Conservation (phyloP, 23 red algal species). For the Agarophyton chilense region DNA sequence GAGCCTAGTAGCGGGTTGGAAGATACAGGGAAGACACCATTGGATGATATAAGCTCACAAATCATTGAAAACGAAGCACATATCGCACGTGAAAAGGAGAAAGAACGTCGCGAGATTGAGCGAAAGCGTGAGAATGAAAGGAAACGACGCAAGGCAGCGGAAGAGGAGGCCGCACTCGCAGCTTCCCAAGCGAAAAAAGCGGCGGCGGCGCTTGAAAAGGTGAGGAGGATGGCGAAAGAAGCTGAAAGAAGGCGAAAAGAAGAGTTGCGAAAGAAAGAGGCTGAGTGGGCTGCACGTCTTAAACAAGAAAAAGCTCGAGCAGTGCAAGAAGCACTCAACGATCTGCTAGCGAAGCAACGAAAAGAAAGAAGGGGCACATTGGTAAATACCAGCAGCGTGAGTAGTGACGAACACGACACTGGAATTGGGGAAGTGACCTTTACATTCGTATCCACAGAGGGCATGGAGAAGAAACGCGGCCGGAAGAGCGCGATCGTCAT, state of each 20-base stretch:
- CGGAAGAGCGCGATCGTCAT: slow-evolving; percentile 60
- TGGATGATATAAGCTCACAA: slow-evolving; percentile 24
- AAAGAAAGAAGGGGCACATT: background rate
- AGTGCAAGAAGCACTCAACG: slow-evolving; percentile 18
- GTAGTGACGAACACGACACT: slow-evolving; percentile 49
- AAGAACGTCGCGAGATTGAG: slow-evolving; percentile 13
- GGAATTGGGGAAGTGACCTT: slow-evolving; percentile 54
- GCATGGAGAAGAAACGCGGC: slow-evolving; percentile 66
- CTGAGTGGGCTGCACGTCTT: slow-evolving; percentile 5
- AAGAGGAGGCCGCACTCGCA: slow-evolving; percentile 30
- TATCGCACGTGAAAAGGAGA: slow-evolving; percentile 37
- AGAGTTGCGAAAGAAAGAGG: slow-evolving; percentile 24
- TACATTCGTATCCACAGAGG: slow-evolving; percentile 65
- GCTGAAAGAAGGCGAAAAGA: slow-evolving; percentile 35
- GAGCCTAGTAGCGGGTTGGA: slow-evolving; percentile 72
- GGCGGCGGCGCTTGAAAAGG: slow-evolving; percentile 31
- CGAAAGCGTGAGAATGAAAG: slow-evolving; percentile 26
- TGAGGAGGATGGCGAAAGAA: slow-evolving; percentile 18
- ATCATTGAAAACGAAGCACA: slow-evolving; percentile 18
- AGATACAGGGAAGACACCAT: slow-evolving; percentile 31
- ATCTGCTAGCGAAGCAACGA: slow-evolving; percentile 29
- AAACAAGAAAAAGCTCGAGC: slow-evolving; percentile 28
- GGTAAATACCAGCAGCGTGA: slow-evolving; percentile 63
- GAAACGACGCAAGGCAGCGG: slow-evolving; percentile 50
- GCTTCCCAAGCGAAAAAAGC: slow-evolving; percentile 26